A percentile compares a stretch with the other conserved stretches of the same genome.
These are phyloP conservation scores for Nicotiana rustica DNA, from an alignment of 305 asterid genomes.

Conservation along the genomic window DNA sequence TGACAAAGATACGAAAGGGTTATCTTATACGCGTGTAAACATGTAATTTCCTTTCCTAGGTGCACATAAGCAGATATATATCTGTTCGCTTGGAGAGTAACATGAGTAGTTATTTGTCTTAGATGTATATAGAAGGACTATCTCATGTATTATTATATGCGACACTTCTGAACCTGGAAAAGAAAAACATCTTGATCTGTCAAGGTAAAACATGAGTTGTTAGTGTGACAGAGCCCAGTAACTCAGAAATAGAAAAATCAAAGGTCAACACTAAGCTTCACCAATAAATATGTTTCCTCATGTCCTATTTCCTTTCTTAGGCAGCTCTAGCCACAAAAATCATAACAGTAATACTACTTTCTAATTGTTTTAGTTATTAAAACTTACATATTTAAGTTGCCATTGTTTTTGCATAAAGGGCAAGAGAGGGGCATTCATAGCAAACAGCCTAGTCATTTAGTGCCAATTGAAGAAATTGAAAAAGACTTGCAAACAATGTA, in stretches of 20 bases:
- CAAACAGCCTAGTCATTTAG: no score
- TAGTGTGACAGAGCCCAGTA: neutral
- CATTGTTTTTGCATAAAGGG: no score
- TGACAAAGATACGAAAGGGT: neutral
- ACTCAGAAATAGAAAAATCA: constrained; percentile 1
- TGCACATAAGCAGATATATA: neutral
- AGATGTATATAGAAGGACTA: neutral
- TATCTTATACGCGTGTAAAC: neutral
- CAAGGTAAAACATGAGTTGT: neutral
- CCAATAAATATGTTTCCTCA: neutral
- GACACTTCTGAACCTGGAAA: no score
- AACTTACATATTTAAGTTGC: no score
- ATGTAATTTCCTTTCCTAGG: neutral
- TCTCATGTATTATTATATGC: neutral
- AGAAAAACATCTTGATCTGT: neutral
- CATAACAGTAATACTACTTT: neutral
- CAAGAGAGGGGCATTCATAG: no score
- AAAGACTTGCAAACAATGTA: neutral
- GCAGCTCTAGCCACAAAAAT: neutral
- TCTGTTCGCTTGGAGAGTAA: constrained; percentile 1
- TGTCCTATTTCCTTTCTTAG: neutral
- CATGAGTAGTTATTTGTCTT: neutral
- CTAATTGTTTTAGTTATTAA: no score
- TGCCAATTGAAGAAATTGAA: no score
- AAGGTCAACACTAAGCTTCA: neutral